Base-by-base conservation (phyloP, 352 stramenopile species). In the Phytophthora tentaculata region DNA sequence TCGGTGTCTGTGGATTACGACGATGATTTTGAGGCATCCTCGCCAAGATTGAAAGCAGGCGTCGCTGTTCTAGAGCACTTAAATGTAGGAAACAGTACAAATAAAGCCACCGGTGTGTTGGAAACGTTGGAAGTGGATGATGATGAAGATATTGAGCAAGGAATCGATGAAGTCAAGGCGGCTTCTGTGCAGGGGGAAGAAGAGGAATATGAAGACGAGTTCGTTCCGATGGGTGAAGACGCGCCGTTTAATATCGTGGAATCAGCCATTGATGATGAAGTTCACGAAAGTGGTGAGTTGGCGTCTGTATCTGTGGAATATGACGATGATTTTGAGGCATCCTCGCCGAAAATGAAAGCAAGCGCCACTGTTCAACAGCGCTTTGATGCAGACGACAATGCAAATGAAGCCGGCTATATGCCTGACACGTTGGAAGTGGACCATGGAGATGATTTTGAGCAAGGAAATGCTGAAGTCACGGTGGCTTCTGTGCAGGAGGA, bases 281-380 rank as follows among this genome's bases (percentile, higher is more conserved):
- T 20, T 41, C 12, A 39, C 14, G 45, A 62, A 23, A 32, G 12
- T 6, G 37, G 26, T 19, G 52, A 47, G n/a, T n/a, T n/a, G n/a
- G 56, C 37, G 22, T 75, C 61, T 1, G 54, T 45, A n/a, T 75
- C 64, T 2, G 53, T 74, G 56, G 37, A 65, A 17, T 83, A 82
- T 22, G 76, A 84, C 13, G 80, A 90, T n/a, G 69, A 81, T 29
- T 90, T 88, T 28, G 75, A 81, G 19, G 64, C 32, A 12, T 78
- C 73, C 19, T 73, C 64, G 17, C 51, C 67, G 2, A 68, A 73
- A 19, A 23, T 28, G n/a, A 65, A 55, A 43, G 52, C 22, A n/a
- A 14, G 28, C 17, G 6, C 16, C 22, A 54, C 52, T 52, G 24
- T n/a, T 61, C 57, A 48, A 47, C 49, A 56, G 17, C 48, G 53